Evolutionary conservation across 2,329 filamentous ascomycete species (phyloP).

Genomic region (Zalaria obscura): DNA sequence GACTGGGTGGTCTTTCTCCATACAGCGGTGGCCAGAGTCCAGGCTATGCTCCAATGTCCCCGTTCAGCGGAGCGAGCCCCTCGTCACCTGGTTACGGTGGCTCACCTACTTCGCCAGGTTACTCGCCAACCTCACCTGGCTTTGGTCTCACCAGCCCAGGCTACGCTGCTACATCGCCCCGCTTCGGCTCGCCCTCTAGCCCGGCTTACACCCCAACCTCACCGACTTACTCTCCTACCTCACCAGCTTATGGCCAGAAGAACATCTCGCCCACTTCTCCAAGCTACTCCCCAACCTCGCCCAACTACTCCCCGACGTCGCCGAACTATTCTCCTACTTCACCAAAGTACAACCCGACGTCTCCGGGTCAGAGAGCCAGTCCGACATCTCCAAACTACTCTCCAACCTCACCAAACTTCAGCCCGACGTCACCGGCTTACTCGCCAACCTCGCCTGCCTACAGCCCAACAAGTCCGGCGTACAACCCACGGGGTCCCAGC

Average conservation of each 20-base stretch:
- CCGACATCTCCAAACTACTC: constrained; percentile 34
- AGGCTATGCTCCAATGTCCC: constrained; percentile 54
- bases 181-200: constrained; percentile 37
- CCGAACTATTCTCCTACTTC: constrained; percentile 33
- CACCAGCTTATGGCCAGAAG: constrained; percentile 17
- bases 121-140: constrained; percentile 27
- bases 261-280: constrained; percentile 58
- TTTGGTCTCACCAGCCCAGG: constrained; percentile 41
- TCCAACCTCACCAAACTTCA: constrained; percentile 46
- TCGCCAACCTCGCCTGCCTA: constrained; percentile 36
- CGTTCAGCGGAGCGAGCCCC: constrained; percentile 44
- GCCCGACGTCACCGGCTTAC: constrained; percentile 43
- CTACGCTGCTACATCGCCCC: constrained; percentile 36
- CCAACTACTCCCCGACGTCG: constrained; percentile 56
- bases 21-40: constrained; percentile 53
- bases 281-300: constrained; percentile 45
- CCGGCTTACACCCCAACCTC: constrained; percentile 32
- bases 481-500: constrained; percentile 19
- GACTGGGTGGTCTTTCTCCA: constrained; percentile 49
- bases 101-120: constrained; percentile 17
- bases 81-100: constrained; percentile 45
- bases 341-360: constrained; percentile 24
- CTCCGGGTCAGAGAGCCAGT: constrained; percentile 31
- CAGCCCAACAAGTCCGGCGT: constrained; percentile 20
- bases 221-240: constrained; percentile 20